Base-by-base conservation (phyloP, 176 grass and related monocot species). In the Aegilops tauschii region DNA sequence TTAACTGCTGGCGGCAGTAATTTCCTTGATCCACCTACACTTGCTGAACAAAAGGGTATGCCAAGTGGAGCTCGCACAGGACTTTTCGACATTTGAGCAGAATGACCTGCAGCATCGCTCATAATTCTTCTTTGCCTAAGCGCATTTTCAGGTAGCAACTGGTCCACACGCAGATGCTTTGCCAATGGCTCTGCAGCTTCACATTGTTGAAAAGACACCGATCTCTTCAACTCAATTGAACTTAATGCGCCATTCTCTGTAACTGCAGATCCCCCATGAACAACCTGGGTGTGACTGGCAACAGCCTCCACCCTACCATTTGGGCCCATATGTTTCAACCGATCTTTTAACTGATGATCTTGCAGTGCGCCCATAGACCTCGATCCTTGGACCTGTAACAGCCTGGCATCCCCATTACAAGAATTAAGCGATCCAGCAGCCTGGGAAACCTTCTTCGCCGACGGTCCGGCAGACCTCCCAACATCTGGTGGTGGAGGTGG, bases 41-140 rank as follows among this genome's bases (percentile, higher is more conserved):
- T 94, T 35, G 83, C 85, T 36, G 88, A 79, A 89, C 92, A 97
- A 75, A 92, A 94, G 3, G 96, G 92, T 77, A 92, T 88, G 73
- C 93, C 93, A 72, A 92, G 85, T 61, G 96, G 96, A 84, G 90
- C 89, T 5, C 39, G 68, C 32, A 91, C 77, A 62, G 91, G 93
- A 82, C 80, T 56, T 90, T 56, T 83, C 71, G 73, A 73, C 17
- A 73, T 75, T n/a, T 77, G 78, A 61, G 56, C 73, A 73, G 90
- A 85, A 71, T 12, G 40, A 21, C 62, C 82, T 31, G 86, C 56
- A 72, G 71, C 49, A 56, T 40, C 52, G 16, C 56, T 91, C 84
- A 89, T 58, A 49, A 61, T 65, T 87, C 47, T 89, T 78, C 45
- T 83, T 63, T 61, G 72, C 42, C 76, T 68, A 25, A 78, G 77